Evolutionary conservation across 352 stramenopile species (phyloP).

Genomic region (Pythium monospermum): DNA sequence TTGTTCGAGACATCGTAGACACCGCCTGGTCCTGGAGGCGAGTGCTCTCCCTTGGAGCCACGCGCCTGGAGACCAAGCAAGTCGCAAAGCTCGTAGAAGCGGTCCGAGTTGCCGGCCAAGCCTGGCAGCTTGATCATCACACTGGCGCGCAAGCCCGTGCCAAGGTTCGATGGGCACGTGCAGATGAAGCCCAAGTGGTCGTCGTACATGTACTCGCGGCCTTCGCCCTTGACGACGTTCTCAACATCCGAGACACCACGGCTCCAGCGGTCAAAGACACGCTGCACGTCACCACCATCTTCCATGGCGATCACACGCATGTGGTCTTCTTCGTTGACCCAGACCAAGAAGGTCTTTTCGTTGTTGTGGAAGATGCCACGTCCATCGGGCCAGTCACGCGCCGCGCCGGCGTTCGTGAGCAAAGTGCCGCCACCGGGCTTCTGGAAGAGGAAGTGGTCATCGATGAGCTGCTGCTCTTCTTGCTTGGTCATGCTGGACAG

Average conservation of each 20-base stretch:
- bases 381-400: slow-evolving; percentile 64
- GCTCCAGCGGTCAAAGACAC: slow-evolving; percentile 74
- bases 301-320: slow-evolving; percentile 85
- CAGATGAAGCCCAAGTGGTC: slow-evolving; percentile 83
- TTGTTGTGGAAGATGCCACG: slow-evolving; percentile 79
- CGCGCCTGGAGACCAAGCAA: slow-evolving; percentile 75
- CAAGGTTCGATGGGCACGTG: slow-evolving; percentile 86
- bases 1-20: slow-evolving; percentile 89
- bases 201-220: slow-evolving; percentile 70
- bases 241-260: slow-evolving; percentile 74
- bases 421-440: slow-evolving; percentile 71
- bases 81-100: slow-evolving; percentile 77
- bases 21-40: slow-evolving; percentile 79
- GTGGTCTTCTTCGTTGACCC: slow-evolving; percentile 84
- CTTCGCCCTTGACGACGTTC: slow-evolving; percentile 58
- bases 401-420: slow-evolving; percentile 57
- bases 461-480: slow-evolving; percentile 71
- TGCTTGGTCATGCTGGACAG: slow-evolving; percentile 65
- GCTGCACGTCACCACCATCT: slow-evolving; percentile 65
- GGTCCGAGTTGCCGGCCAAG: slow-evolving; percentile 70
- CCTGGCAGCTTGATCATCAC: slow-evolving; percentile 90
- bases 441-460: slow-evolving; percentile 84
- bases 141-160: slow-evolving; percentile 81
- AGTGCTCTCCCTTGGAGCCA: slow-evolving; percentile 80
- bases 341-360: slow-evolving; percentile 79